Percentiles rank a stretch among this genome's conserved stretches.
Conservation (phyloP, 2,329 filamentous ascomycete species). For the Lecanosticta acicola region DNA sequence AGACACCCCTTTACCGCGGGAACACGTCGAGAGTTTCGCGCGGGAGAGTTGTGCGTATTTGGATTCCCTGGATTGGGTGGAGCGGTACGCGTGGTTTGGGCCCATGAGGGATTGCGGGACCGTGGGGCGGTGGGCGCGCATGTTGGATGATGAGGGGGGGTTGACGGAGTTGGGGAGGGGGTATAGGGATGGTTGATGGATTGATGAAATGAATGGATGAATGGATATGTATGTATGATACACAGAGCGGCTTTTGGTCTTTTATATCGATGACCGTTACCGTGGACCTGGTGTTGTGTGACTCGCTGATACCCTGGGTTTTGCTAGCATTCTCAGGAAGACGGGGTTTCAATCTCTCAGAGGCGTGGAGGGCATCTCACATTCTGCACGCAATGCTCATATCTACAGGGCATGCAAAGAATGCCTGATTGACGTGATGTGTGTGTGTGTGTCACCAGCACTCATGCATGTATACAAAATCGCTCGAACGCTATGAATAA, state of each 20-base stretch:
- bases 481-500: not conserved
- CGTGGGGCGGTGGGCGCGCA: constrained; percentile 28
- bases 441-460: too few relatives aligned
- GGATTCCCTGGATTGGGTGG: constrained; percentile 31
- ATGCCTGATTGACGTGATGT: too few relatives aligned
- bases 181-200: constrained; percentile 26
- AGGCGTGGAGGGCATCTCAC: too few relatives aligned
- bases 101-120: constrained; percentile 29
- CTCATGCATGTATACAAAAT: too few relatives aligned
- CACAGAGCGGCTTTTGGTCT: not conserved
- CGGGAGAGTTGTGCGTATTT: constrained; percentile 27
- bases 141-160: constrained; percentile 29
- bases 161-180: constrained; percentile 28
- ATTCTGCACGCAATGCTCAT: too few relatives aligned
- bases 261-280: too few relatives aligned
- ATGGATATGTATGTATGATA: not conserved
- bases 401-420: too few relatives aligned
- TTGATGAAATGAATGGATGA: not conserved
- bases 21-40: constrained; percentile 29
- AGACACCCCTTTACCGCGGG: constrained; percentile 20
- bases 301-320: too few relatives aligned
- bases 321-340: too few relatives aligned
- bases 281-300: too few relatives aligned
- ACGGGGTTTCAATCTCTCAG: too few relatives aligned
- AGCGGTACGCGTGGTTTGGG: constrained; percentile 32